phyloP scores from a whole-genome alignment of 179 eudicot genomes.

The Pouteria campechiana region DNA sequence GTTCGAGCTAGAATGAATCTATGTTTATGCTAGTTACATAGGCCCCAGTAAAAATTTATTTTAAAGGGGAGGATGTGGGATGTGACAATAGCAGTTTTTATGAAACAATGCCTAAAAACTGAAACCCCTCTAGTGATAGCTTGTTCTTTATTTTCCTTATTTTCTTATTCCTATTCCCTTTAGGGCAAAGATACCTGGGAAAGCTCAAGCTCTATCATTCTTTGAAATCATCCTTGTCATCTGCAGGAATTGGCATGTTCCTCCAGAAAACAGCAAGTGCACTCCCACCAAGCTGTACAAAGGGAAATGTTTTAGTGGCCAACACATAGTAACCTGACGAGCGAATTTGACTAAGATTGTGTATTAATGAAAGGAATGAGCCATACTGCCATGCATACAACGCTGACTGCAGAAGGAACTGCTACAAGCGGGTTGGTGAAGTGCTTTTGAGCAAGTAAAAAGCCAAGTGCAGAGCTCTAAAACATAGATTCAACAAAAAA shows the following conservation, averaged over 20 bases:
- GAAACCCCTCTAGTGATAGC: no score
- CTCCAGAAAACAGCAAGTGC: slow-evolving; percentile 96
- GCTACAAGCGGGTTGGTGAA: slow-evolving; percentile 95
- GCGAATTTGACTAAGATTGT: background rate
- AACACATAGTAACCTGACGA: background rate
- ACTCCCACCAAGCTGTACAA: slow-evolving; percentile 91
- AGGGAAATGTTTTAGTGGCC: background rate
- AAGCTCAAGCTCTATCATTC: no score
- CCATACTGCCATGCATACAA: slow-evolving; percentile 91
- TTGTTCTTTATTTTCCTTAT: no score
- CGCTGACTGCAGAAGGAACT: slow-evolving; percentile 94
- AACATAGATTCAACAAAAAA: background rate
- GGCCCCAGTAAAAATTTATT: no score
- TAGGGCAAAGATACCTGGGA: no score
- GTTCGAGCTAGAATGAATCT: no score
- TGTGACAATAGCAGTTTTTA: no score
- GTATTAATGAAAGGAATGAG: background rate
- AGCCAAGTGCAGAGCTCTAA: slow-evolving; percentile 98
- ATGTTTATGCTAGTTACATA: no score
- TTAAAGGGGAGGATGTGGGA: no score
- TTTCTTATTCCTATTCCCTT: no score
- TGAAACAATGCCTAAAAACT: no score
- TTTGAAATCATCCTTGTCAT: slow-evolving; percentile 96
- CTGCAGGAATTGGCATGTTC: slow-evolving; percentile 65
- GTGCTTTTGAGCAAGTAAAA: slow-evolving; percentile 91